A percentile compares a stretch with the other conserved stretches of the same genome.
Evolutionary conservation across 1,139 yeast genomes (phyloP).

Genomic region (Suhomyces bokatorum): DNA sequence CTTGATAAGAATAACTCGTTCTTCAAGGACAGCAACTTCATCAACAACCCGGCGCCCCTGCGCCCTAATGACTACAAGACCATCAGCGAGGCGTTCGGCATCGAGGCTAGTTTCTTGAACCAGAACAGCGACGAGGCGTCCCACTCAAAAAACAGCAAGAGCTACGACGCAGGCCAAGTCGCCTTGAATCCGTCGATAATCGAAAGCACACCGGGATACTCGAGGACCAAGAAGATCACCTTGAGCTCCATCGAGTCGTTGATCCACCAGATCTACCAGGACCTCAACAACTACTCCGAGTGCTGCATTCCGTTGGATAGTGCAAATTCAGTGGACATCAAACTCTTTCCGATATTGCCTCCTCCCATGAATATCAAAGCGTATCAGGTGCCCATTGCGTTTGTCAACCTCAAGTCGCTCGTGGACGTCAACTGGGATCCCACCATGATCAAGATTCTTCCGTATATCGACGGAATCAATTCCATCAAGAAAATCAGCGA

Average conservation of each 20-base stretch:
- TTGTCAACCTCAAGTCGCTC: constrained; percentile 67
- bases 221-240: constrained; percentile 43
- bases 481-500: constrained; percentile 76
- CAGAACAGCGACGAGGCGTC: neutral
- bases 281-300: constrained; percentile 90
- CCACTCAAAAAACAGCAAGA: neutral
- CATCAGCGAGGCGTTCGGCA: constrained; percentile 10
- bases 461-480: constrained; percentile 85
- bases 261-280: constrained; percentile 87
- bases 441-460: constrained; percentile 84
- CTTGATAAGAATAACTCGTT: constrained; percentile 39
- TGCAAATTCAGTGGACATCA: constrained; percentile 88
- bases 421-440: constrained; percentile 97
- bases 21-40: constrained; percentile 28
- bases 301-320: constrained; percentile 92
- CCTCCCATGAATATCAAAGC: constrained; percentile 78
- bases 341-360: constrained; percentile 81
- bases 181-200: constrained; percentile 5
- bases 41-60: neutral
- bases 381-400: constrained; percentile 84
- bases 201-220: constrained; percentile 40
- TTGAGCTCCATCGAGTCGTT: constrained; percentile 72
- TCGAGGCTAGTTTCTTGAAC: constrained; percentile 10
- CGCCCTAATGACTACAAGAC: neutral
- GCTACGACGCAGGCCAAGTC: constrained; percentile 3